These are phyloP conservation scores for Punica granatum DNA, from an alignment of 345 rosid genomes.

Conservation along the genomic window DNA sequence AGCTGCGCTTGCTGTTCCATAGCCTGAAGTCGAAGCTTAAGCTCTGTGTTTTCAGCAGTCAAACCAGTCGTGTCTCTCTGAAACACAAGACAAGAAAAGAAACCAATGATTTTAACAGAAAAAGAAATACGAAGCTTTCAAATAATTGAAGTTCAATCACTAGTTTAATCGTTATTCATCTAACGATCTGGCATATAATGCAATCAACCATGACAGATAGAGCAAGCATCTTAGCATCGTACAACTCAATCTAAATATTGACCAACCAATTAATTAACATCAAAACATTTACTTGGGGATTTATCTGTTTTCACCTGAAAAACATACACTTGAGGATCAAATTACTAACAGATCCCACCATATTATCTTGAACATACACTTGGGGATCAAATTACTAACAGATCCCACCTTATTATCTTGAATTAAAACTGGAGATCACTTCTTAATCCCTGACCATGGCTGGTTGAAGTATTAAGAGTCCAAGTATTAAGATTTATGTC, in stretches of 20 bases:
- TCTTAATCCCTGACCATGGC: not conserved
- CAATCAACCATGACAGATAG: not conserved
- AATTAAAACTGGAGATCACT: not conserved
- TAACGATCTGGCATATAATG: not conserved
- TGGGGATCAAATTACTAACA: not conserved
- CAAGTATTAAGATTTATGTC: too few relatives aligned
- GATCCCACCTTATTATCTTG: not conserved
- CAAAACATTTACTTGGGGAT: not conserved
- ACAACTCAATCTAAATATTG: not conserved
- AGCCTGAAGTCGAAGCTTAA: constrained; percentile 85
- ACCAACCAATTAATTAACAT: not conserved
- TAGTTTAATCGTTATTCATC: not conserved
- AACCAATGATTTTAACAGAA: not conserved
- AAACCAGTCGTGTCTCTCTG: constrained; percentile 88
- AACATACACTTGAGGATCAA: too few relatives aligned
- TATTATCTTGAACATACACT: not conserved
- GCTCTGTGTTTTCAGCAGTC: constrained; percentile 82
- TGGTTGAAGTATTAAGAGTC: too few relatives aligned
- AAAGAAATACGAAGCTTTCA: not conserved
- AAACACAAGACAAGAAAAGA: constrained; percentile 10
- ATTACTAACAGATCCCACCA: not conserved
- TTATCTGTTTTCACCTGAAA: too few relatives aligned
- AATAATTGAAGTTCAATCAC: not conserved
- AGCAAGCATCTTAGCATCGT: not conserved
- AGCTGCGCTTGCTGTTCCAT: constrained; percentile 96